These are phyloP conservation scores for Chaetothyriales sp. DNA, from an alignment of 2,329 filamentous ascomycete species.

Conservation along the genomic window DNA sequence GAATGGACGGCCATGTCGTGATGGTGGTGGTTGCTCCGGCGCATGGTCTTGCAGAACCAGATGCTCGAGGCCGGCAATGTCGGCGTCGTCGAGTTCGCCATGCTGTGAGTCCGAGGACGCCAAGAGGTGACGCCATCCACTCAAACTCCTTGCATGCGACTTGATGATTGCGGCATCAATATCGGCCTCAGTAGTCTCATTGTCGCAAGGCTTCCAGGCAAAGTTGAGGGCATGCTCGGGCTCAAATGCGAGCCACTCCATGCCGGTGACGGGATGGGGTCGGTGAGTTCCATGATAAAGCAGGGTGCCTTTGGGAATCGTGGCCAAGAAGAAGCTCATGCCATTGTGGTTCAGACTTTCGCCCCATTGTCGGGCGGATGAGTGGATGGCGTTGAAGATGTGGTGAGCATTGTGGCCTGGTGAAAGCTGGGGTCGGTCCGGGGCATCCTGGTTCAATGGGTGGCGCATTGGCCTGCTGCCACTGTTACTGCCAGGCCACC, in stretches of 20 bases:
- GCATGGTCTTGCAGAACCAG: neutral
- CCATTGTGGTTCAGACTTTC: slow-evolving; percentile 63
- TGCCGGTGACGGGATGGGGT: slow-evolving; percentile 34
- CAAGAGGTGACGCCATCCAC: neutral
- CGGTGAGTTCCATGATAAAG: slow-evolving; percentile 51
- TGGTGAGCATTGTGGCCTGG: slow-evolving; percentile 40
- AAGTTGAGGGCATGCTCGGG: slow-evolving; percentile 59
- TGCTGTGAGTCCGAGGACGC: neutral
- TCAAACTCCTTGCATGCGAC: neutral
- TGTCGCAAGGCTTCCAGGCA: slow-evolving; percentile 26
- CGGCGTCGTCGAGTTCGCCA: neutral
- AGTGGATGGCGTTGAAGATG: slow-evolving; percentile 61
- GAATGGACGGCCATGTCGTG: neutral
- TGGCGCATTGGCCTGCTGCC: neutral
- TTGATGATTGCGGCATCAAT: neutral
- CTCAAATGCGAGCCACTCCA: slow-evolving; percentile 51
- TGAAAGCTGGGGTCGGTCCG: neutral
- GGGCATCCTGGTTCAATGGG: neutral
- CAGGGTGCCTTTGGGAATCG: slow-evolving; percentile 49
- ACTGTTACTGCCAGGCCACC: neutral
- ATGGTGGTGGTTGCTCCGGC: neutral
- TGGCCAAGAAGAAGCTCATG: slow-evolving; percentile 55
- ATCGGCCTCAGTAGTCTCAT: slow-evolving; percentile 1
- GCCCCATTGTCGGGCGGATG: slow-evolving; percentile 61
- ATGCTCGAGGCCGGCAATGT: neutral